phyloP scores from a whole-genome alignment of 257 asterid species.

The Eustoma russellianum region DNA sequence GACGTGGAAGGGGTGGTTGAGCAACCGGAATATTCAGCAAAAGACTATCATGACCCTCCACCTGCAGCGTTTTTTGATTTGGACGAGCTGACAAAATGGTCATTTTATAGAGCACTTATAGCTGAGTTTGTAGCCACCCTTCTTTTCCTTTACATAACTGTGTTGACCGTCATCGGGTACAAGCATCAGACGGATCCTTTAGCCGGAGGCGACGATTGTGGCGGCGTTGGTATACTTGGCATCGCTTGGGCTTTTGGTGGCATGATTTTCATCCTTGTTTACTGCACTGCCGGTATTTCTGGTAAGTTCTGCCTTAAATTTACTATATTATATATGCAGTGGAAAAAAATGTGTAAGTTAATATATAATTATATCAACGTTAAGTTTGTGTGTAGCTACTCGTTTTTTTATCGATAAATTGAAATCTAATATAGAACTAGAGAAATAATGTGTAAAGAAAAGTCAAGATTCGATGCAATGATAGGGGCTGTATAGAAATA shows the following conservation, averaged over 20 bases:
- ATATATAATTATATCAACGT: no score
- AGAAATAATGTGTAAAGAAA: no score
- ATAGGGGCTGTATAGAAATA: no score
- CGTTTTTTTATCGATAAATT: no score
- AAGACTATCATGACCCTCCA: slow-evolving; percentile 75
- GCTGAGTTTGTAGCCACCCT: slow-evolving; percentile 81
- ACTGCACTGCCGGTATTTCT: slow-evolving; percentile 84
- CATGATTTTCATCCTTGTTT: slow-evolving; percentile 63
- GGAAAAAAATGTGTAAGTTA: no score
- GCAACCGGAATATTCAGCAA: slow-evolving; percentile 19
- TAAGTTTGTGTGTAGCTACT: no score
- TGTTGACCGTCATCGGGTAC: slow-evolving; percentile 61
- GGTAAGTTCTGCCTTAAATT: slow-evolving; percentile 22
- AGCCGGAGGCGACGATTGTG: slow-evolving; percentile 39
- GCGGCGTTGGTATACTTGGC: slow-evolving; percentile 62
- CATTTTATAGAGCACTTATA: slow-evolving; percentile 58
- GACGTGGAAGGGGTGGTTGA: slow-evolving; percentile 37
- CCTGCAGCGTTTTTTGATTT: slow-evolving; percentile 51
- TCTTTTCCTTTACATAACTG: slow-evolving; percentile 53
- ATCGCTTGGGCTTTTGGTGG: slow-evolving; percentile 89
- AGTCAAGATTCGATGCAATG: no score
- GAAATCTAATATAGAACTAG: no score
- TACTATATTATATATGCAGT: not conserved
- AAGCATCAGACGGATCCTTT: slow-evolving; percentile 28
- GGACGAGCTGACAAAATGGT: slow-evolving; percentile 58